Conservation (phyloP, 805 yeast species). For the Metschnikowia santaceciliae region DNA sequence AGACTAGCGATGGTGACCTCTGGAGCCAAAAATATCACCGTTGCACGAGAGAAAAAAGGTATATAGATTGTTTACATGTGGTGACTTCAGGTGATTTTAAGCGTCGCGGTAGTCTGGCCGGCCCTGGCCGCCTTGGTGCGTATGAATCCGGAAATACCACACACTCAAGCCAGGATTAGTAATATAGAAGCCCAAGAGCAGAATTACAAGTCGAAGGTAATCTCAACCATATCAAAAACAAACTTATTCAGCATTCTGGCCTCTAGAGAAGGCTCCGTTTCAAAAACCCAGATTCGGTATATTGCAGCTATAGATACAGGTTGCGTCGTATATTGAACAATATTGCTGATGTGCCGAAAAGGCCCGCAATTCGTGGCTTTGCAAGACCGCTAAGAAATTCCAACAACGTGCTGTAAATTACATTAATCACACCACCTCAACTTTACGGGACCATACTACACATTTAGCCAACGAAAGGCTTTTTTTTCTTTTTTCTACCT, state of each 20-base stretch:
- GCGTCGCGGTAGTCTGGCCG: background rate
- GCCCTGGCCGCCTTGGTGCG: background rate
- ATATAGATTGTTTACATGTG: background rate
- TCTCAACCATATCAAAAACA: too few relatives aligned
- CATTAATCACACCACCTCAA: background rate
- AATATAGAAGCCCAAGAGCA: background rate
- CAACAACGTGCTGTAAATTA: background rate
- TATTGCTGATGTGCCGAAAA: background rate
- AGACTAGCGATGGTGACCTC: too few relatives aligned
- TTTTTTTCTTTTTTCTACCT: background rate
- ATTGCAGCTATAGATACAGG: constrained; percentile 2
- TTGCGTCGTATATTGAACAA: background rate
- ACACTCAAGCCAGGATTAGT: background rate
- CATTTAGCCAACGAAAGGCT: too few relatives aligned
- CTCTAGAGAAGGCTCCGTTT: background rate
- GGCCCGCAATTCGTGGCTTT: too few relatives aligned
- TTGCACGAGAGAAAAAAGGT: background rate
- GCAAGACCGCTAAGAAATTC: background rate
- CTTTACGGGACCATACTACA: background rate
- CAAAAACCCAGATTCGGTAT: background rate
- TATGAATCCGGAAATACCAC: background rate
- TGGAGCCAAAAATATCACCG: too few relatives aligned
- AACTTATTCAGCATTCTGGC: too few relatives aligned
- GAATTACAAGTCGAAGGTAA: background rate
- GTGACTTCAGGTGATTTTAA: background rate